Evolutionary conservation across 345 rosid genomes (phyloP).

Genomic region (Hypericum androsaemum): DNA sequence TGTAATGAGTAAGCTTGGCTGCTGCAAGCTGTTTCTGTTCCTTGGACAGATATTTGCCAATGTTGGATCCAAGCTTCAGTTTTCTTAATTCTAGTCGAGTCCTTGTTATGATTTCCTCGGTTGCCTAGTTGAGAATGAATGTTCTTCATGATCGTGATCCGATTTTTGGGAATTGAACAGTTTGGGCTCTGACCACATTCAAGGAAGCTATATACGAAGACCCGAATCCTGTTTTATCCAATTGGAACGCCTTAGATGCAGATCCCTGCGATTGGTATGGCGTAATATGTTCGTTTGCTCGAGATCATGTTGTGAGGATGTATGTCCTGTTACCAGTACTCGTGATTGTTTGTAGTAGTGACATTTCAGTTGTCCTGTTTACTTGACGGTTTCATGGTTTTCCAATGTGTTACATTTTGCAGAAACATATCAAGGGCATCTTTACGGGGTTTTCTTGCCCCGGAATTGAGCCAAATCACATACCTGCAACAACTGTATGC

Average conservation of each 20-base stretch:
- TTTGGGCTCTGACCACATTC: slow-evolving; percentile 58
- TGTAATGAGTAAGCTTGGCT: no score
- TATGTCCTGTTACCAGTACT: slow-evolving; percentile 14
- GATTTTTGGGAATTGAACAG: slow-evolving; percentile 27
- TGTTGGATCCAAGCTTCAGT: no score
- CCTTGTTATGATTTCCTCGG: no score
- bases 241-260: slow-evolving; percentile 70
- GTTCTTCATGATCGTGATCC: no score
- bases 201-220: slow-evolving; percentile 88
- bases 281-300: slow-evolving; percentile 39
- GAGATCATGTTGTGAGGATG: slow-evolving; percentile 78
- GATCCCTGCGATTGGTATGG: slow-evolving; percentile 91
- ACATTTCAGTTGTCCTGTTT: no score
- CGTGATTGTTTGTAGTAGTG: no score
- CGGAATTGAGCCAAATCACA: slow-evolving; percentile 64
- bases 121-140: no score
- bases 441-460: slow-evolving; percentile 74
- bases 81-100: no score
- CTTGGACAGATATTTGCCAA: no score
- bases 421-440: slow-evolving; percentile 72
- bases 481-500: slow-evolving; percentile 70
- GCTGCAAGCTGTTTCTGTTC: no score
- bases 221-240: slow-evolving; percentile 62
- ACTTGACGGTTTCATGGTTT: slow-evolving; percentile 1
- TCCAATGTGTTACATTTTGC: slow-evolving; percentile 13